Percentiles rank a stretch among this genome's conserved stretches.
These are phyloP conservation scores for Barnettozyma californica DNA, from an alignment of 805 yeast species.

Conservation along the genomic window DNA sequence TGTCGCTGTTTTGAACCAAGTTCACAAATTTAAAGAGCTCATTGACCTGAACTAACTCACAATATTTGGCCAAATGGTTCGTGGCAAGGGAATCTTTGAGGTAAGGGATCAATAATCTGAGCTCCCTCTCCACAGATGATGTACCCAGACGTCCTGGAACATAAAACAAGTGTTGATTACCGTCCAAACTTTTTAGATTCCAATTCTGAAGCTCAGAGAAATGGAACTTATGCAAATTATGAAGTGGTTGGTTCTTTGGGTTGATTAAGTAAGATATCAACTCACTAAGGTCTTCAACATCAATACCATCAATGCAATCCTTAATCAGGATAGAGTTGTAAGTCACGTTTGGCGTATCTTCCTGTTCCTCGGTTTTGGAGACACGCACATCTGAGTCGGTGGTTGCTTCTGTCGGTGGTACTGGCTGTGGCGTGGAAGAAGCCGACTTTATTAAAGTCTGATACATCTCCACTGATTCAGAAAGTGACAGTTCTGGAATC, in stretches of 20 bases:
- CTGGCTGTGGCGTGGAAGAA: not conserved
- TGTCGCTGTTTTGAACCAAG: not conserved
- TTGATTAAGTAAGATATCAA: conserved; percentile 22
- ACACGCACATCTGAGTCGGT: not conserved
- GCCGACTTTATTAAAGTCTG: conserved; percentile 23
- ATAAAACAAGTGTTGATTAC: conserved; percentile 35
- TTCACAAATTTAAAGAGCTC: not conserved
- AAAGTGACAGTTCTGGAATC: conserved; percentile 42
- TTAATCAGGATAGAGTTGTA: conserved; percentile 50
- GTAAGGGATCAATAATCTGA: conserved; percentile 35
- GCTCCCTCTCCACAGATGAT: conserved; percentile 33
- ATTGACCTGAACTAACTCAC: conserved; percentile 41
- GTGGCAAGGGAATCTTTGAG: conserved; percentile 32
- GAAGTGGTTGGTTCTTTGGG: not conserved
- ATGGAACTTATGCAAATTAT: not conserved
- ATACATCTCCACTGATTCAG: conserved; percentile 35
- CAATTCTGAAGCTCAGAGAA: conserved; percentile 20
- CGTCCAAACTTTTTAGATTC: conserved; percentile 36
- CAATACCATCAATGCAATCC: conserved; percentile 49
- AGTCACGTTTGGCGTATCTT: conserved; percentile 21
- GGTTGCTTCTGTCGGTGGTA: not conserved
- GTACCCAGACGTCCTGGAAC: not conserved
- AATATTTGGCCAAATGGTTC: conserved; percentile 43
- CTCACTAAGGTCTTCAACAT: conserved; percentile 28
- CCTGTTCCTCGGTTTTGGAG: not conserved